These are phyloP conservation scores for Fusarium buharicum DNA, from an alignment of 2,329 filamentous ascomycete species.

Conservation along the genomic window DNA sequence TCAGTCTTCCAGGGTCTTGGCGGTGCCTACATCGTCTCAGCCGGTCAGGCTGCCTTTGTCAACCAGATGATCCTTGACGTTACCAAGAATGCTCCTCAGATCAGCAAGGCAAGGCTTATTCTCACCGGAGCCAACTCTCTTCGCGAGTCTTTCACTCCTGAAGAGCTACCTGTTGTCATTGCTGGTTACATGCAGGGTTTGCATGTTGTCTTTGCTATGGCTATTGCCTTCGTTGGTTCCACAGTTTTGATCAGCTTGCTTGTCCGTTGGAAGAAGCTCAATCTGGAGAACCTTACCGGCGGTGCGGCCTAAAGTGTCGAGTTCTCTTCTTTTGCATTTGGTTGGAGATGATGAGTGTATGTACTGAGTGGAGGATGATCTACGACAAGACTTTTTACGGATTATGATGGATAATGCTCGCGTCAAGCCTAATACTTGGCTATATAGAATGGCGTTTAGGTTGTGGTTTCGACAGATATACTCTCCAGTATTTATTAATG, in stretches of 20 bases:
- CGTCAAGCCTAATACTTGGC: background rate
- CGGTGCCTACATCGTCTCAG: conserved; percentile 62
- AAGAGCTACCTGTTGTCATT: conserved; percentile 65
- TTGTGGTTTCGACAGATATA: conserved; percentile 3
- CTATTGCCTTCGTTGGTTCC: conserved; percentile 59
- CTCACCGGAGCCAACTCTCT: conserved; percentile 66
- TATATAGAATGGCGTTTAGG: conserved; percentile 26
- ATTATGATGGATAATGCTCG: background rate
- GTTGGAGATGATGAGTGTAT: background rate
- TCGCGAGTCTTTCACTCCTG: conserved; percentile 58
- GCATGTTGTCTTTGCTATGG: conserved; percentile 70
- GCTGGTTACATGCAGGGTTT: conserved; percentile 71
- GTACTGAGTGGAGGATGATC: background rate
- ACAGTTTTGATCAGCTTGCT: conserved; percentile 50
- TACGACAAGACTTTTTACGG: background rate
- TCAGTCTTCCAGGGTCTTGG: conserved; percentile 61
- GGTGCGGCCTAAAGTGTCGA: conserved; percentile 45
- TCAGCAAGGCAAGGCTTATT: conserved; percentile 53
- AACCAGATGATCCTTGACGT: conserved; percentile 56
- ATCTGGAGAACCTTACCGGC: conserved; percentile 45
- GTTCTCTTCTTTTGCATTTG: background rate
- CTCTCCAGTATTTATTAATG: conserved; percentile 20
- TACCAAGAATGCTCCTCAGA: conserved; percentile 48
- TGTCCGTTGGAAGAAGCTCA: conserved; percentile 54
- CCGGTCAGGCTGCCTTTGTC: conserved; percentile 59